Evolutionary conservation across 1,139 yeast species (phyloP).

Genomic region (Yamadazyma dendronema): DNA sequence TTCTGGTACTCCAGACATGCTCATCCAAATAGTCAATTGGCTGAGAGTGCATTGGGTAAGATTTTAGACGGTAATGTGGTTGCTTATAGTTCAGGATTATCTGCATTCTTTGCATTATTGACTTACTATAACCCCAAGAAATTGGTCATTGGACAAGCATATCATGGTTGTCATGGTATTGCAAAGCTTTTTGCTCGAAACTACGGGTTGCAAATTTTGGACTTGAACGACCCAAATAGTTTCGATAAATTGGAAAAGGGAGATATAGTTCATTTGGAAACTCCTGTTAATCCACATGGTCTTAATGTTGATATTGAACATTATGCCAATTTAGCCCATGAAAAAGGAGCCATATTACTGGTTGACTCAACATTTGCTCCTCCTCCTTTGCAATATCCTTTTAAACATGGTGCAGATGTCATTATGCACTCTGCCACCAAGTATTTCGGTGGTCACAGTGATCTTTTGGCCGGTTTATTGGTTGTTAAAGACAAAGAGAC

Average conservation of each 20-base stretch:
- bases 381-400: constrained; percentile 83
- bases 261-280: constrained; percentile 79
- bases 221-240: constrained; percentile 40
- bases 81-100: constrained; percentile 72
- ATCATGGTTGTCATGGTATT: constrained; percentile 81
- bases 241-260: constrained; percentile 53
- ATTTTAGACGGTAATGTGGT: constrained; percentile 59
- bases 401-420: constrained; percentile 76
- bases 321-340: constrained; percentile 68
- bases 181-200: constrained; percentile 62
- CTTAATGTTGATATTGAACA: constrained; percentile 58
- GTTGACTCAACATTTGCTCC: constrained; percentile 94
- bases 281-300: constrained; percentile 88
- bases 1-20: constrained; percentile 66
- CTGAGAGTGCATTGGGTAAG: constrained; percentile 63
- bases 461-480: constrained; percentile 76
- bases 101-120: constrained; percentile 79
- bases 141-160: constrained; percentile 74
- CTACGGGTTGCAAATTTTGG: constrained; percentile 53
- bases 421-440: constrained; percentile 90
- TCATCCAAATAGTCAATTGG: constrained; percentile 69
- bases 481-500: constrained; percentile 55
- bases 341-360: constrained; percentile 61
- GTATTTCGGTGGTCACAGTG: constrained; percentile 94
- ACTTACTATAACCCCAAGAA: constrained; percentile 71